Conservation (phyloP, 78 protist species). For the Dictyostelium firmibasis region DNA sequence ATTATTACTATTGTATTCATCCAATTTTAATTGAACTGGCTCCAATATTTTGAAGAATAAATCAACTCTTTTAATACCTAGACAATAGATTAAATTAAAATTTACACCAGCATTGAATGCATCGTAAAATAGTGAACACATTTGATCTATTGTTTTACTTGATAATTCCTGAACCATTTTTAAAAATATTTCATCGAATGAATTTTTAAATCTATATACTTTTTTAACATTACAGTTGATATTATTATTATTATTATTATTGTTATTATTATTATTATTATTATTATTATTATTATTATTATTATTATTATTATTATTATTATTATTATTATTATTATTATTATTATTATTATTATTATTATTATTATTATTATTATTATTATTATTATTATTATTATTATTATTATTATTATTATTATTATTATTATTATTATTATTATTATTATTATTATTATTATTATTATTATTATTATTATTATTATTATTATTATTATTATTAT, state of each 20-base stretch:
- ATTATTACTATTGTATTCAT: not conserved
- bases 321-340: too few species aligned
- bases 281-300: too few species aligned
- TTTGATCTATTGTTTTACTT: not conserved
- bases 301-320: too few species aligned
- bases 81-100: not conserved
- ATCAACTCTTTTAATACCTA: not conserved
- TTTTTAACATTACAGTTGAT: too few species aligned
- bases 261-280: not conserved
- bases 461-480: not conserved
- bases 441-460: not conserved
- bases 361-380: too few species aligned
- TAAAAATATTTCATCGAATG: not conserved
- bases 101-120: not conserved
- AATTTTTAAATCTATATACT: not conserved
- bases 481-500: not conserved
- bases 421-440: not conserved
- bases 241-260: too few species aligned
- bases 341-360: too few species aligned
- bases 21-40: not conserved
- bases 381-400: too few species aligned
- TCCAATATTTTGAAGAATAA: not conserved
- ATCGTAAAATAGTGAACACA: not conserved
- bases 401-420: not conserved
- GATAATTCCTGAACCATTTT: not conserved